phyloP scores from a whole-genome alignment of 1,139 yeast species.

The Nakaseomyces bracarensis region DNA sequence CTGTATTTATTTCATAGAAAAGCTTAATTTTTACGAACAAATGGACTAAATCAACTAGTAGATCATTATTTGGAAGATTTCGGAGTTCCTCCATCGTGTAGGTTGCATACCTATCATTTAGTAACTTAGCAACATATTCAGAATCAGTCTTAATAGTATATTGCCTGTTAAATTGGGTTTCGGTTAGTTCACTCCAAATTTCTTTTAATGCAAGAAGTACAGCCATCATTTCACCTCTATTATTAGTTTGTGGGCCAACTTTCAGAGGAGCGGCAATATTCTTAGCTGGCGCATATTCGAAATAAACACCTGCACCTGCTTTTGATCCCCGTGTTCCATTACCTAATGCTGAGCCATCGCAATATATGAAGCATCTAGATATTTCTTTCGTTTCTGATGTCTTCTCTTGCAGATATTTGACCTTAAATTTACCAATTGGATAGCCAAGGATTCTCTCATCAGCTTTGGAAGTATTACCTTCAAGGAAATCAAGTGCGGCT shows the following conservation, averaged over 20 bases:
- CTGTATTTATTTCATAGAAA: constrained; percentile 27
- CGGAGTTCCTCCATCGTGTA: constrained; percentile 31
- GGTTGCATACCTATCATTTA: constrained; percentile 44
- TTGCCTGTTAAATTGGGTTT: constrained; percentile 21
- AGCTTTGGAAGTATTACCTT: constrained; percentile 13
- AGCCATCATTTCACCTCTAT: constrained; percentile 72
- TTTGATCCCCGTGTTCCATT: constrained; percentile 40
- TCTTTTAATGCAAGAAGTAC: constrained; percentile 45
- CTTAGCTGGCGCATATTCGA: constrained; percentile 46
- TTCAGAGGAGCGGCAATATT: constrained; percentile 46
- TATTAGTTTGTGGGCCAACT: constrained; percentile 57
- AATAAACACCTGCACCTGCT: constrained; percentile 74
- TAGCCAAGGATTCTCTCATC: constrained; percentile 23
- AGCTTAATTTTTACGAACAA: constrained; percentile 26
- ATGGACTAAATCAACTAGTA: constrained; percentile 22
- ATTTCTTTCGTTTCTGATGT: neutral
- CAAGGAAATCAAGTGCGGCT: constrained; percentile 36
- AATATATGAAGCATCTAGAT: constrained; percentile 37
- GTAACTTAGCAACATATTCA: constrained; percentile 41
- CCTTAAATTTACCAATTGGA: constrained; percentile 13
- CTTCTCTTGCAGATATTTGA: neutral
- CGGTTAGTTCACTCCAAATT: constrained; percentile 34
- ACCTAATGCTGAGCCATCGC: constrained; percentile 64
- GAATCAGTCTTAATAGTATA: constrained; percentile 46
- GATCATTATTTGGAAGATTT: constrained; percentile 26